These are phyloP conservation scores for Hemisphaericaspora nanyangensis DNA, from an alignment of 805 yeast species.

Conservation along the genomic window DNA sequence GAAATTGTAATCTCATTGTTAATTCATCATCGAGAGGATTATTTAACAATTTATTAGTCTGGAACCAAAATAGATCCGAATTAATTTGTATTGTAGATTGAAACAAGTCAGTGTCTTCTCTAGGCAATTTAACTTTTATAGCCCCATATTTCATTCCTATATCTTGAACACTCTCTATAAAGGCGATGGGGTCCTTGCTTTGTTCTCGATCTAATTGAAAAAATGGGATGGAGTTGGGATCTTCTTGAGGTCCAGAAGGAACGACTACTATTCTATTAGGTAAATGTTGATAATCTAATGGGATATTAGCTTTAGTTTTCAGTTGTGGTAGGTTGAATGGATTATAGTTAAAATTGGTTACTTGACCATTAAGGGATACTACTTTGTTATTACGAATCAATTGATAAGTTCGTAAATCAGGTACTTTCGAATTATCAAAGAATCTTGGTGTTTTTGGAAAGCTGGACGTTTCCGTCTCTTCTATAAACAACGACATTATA, in stretches of 20 bases:
- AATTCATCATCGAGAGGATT: slow-evolving; percentile 42
- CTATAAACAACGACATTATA: slow-evolving; percentile 1
- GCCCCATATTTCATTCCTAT: slow-evolving; percentile 66
- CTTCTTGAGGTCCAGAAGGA: slow-evolving; percentile 6
- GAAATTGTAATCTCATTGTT: slow-evolving; percentile 44
- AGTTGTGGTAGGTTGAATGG: slow-evolving; percentile 46
- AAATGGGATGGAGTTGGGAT: slow-evolving; percentile 46
- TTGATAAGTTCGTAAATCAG: slow-evolving; percentile 20
- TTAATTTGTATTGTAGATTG: slow-evolving; percentile 28
- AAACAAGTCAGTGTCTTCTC: slow-evolving; percentile 14
- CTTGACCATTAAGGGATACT: slow-evolving; percentile 19
- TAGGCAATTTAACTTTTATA: slow-evolving; percentile 67
- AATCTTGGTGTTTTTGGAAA: slow-evolving; percentile 26
- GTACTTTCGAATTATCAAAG: slow-evolving; percentile 17
- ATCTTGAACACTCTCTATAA: slow-evolving; percentile 50
- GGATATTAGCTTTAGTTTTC: slow-evolving; percentile 41
- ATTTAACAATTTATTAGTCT: slow-evolving; percentile 45
- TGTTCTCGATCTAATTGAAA: slow-evolving; percentile 53
- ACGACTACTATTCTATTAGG: slow-evolving; percentile 19
- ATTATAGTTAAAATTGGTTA: slow-evolving; percentile 31
- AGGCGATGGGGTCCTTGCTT: slow-evolving; percentile 55
- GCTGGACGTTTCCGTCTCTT: slow-evolving; percentile 9
- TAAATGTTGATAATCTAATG: slow-evolving; percentile 38
- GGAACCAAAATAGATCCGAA: slow-evolving; percentile 49
- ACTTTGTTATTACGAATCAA: slow-evolving; percentile 12